These are phyloP conservation scores for Mollisia scopiformis DNA, from an alignment of 2,329 filamentous ascomycete species.

Conservation along the genomic window DNA sequence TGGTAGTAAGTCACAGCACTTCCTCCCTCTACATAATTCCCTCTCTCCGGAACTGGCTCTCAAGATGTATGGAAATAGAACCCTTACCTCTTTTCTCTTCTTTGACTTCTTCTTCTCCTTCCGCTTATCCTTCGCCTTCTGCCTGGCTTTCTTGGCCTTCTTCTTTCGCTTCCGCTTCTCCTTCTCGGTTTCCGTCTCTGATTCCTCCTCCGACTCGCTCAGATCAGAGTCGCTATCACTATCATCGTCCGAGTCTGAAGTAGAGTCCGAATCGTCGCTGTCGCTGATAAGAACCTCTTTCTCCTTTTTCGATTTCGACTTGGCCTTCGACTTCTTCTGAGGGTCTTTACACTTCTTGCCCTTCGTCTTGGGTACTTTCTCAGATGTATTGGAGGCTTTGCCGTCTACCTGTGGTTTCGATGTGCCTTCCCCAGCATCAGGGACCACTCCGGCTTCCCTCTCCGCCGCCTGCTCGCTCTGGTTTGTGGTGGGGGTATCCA, in stretches of 20 bases:
- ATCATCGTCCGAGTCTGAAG: constrained; percentile 26
- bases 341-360: constrained; percentile 27
- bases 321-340: constrained; percentile 23
- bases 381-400: constrained; percentile 26
- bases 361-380: constrained; percentile 26
- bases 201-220: constrained; percentile 28
- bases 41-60: no score
- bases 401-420: constrained; percentile 27
- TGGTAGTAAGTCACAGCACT: neutral
- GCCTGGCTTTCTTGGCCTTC: constrained; percentile 38
- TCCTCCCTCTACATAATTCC: no score
- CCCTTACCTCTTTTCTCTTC: constrained; percentile 37
- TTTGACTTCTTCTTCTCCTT: constrained; percentile 36
- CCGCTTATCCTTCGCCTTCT: constrained; percentile 42
- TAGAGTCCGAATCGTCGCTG: constrained; percentile 22
- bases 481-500: constrained; percentile 34
- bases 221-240: constrained; percentile 16
- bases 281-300: constrained; percentile 26
- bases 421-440: constrained; percentile 21
- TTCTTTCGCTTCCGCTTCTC: constrained; percentile 38
- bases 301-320: constrained; percentile 30
- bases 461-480: constrained; percentile 30
- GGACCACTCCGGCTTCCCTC: constrained; percentile 23
- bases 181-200: constrained; percentile 36
- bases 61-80: constrained; percentile 7